Percentiles rank a stretch among this genome's conserved stretches.
phyloP scores from a whole-genome alignment of 169 alveolate genomes.

The Babesia bovis region DNA sequence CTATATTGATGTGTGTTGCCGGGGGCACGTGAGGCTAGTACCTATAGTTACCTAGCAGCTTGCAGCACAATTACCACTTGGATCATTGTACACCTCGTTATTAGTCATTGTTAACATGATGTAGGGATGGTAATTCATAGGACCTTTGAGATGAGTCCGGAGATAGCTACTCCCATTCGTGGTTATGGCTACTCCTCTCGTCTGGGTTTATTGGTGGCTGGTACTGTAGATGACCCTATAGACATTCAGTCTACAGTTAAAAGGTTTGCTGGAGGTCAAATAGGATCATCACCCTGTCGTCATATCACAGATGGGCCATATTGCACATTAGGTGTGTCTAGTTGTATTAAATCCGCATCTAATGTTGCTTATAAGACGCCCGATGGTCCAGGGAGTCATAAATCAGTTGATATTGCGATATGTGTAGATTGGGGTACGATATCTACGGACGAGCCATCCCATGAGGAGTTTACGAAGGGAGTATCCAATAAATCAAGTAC shows the following conservation, averaged over 20 bases:
- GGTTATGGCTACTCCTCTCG: neutral
- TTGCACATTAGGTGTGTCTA: neutral
- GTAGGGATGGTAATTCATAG: conserved; percentile 1
- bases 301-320: neutral
- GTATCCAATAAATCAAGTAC: too few relatives aligned
- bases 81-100: neutral
- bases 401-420: neutral
- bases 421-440: conserved; percentile 16
- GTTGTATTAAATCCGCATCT: neutral
- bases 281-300: neutral
- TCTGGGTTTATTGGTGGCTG: conserved; percentile 35
- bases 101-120: neutral
- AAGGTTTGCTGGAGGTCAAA: neutral
- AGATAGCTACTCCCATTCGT: conserved; percentile 23
- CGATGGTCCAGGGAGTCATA: neutral
- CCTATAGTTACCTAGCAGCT: neutral
- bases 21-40: conserved; percentile 4
- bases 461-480: neutral
- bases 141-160: conserved; percentile 26
- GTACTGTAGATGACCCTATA: conserved; percentile 59
- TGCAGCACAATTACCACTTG: neutral
- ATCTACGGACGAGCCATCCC: neutral
- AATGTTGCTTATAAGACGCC: neutral
- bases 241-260: conserved; percentile 11
- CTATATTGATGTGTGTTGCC: neutral